These are phyloP conservation scores for Hemisphaericaspora subhashii DNA, from an alignment of 1,139 yeast species.

Conservation along the genomic window DNA sequence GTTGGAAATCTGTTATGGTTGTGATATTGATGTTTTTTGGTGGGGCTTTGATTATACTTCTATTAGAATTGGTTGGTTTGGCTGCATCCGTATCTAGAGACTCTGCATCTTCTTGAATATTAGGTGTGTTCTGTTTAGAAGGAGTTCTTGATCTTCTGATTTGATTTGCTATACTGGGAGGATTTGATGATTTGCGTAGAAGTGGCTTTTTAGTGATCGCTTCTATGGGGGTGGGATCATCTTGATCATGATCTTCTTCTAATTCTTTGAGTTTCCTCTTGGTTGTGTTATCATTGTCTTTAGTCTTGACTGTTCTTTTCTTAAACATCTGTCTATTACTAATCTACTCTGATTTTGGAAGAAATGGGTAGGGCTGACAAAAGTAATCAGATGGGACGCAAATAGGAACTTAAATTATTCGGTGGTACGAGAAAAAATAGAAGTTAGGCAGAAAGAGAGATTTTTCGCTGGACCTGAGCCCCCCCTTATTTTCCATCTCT, in stretches of 20 bases:
- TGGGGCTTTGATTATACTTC: slow-evolving; percentile 2
- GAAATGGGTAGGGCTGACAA: too few species aligned
- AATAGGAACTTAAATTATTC: too few species aligned
- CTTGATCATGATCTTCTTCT: slow-evolving; percentile 3
- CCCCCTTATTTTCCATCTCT: too few species aligned
- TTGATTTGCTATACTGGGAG: neutral
- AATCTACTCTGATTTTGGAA: too few species aligned
- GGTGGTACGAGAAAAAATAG: too few species aligned
- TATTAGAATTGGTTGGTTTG: neutral
- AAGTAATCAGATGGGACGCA: too few species aligned
- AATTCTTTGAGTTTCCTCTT: slow-evolving; percentile 4
- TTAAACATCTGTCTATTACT: too few species aligned
- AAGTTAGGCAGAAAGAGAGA: too few species aligned
- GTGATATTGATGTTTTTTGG: slow-evolving; percentile 58
- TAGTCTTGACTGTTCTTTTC: slow-evolving; percentile 27
- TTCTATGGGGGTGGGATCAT: neutral
- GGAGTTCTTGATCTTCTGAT: neutral
- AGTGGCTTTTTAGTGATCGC: neutral
- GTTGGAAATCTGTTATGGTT: slow-evolving; percentile 83
- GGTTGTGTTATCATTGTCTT: slow-evolving; percentile 4
- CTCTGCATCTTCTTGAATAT: neutral
- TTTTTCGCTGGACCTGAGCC: too few species aligned
- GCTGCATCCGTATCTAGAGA: neutral
- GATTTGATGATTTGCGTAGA: slow-evolving; percentile 4
- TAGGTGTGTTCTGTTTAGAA: neutral